Evolutionary conservation across 305 asterid species (phyloP).

Genomic region (Vinca major): DNA sequence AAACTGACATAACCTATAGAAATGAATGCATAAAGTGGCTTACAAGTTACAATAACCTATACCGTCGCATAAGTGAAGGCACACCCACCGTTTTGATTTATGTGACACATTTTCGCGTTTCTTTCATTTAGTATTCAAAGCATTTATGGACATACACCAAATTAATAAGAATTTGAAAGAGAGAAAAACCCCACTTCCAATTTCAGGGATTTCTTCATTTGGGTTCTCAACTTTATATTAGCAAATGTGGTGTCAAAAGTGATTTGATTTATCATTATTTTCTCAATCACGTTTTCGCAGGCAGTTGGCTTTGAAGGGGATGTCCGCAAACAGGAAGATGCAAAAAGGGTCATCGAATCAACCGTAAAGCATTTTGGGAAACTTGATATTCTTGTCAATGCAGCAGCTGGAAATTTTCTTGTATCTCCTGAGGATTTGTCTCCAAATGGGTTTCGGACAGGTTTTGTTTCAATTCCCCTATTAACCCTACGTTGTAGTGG

Average conservation of each 20-base stretch:
- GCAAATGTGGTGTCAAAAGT: background rate
- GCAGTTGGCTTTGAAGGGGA: constrained; percentile 80
- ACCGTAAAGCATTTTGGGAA: constrained; percentile 69
- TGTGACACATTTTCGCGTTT: too few species aligned
- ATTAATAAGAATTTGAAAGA: too few species aligned
- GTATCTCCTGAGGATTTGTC: constrained; percentile 81
- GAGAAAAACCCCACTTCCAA: too few species aligned
- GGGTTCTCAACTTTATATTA: too few species aligned
- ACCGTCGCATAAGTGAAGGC: too few species aligned
- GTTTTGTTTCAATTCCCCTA: constrained; percentile 20
- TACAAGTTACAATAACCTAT: too few species aligned
- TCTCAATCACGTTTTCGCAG: constrained; percentile 21
- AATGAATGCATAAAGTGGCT: too few species aligned
- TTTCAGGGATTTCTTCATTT: too few species aligned
- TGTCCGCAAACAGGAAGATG: constrained; percentile 73
- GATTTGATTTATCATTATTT: background rate
- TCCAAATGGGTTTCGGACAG: constrained; percentile 87
- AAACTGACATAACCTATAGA: too few species aligned
- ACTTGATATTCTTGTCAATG: constrained; percentile 88
- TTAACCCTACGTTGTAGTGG: background rate
- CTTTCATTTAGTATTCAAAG: too few species aligned
- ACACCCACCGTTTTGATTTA: too few species aligned
- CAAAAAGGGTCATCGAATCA: constrained; percentile 63
- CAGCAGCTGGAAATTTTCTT: constrained; percentile 90
- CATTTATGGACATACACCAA: too few species aligned